Evolutionary conservation across 2,329 filamentous ascomycete species (phyloP).

Genomic region (Clonostachys rhizophaga): DNA sequence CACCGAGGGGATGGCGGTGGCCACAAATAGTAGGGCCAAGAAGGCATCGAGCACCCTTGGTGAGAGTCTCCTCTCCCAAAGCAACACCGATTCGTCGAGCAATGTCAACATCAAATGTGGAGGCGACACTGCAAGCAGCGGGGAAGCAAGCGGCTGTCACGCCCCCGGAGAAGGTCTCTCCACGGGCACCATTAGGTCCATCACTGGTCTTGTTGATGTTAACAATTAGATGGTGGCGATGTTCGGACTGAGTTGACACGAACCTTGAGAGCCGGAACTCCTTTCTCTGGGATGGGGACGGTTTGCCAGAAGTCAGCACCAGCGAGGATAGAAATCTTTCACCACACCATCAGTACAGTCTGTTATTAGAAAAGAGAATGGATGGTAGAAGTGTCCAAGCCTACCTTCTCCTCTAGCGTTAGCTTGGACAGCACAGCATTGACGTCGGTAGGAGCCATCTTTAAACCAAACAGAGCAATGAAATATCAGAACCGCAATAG

Average conservation of each 20-base stretch:
- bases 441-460: neutral
- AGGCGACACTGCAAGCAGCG: slow-evolving; percentile 38
- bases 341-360: neutral
- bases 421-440: neutral
- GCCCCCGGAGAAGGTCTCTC: slow-evolving; percentile 16
- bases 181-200: slow-evolving; percentile 25
- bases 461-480: neutral
- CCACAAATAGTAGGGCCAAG: slow-evolving; percentile 59
- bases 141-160: slow-evolving; percentile 23
- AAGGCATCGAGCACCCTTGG: slow-evolving; percentile 66
- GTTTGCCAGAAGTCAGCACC: neutral
- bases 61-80: slow-evolving; percentile 45
- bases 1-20: slow-evolving; percentile 39
- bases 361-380: neutral
- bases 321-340: neutral
- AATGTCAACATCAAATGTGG: slow-evolving; percentile 57
- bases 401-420: neutral
- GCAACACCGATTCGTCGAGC: slow-evolving; percentile 50
- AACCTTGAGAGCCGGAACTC: neutral
- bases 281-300: neutral
- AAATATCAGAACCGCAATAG: no score
- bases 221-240: neutral
- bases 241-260: neutral
- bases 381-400: neutral
- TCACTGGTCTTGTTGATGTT: slow-evolving; percentile 8